Base-by-base conservation (phyloP, 2,329 filamentous ascomycete genomes). In the Diatrype stigma region DNA sequence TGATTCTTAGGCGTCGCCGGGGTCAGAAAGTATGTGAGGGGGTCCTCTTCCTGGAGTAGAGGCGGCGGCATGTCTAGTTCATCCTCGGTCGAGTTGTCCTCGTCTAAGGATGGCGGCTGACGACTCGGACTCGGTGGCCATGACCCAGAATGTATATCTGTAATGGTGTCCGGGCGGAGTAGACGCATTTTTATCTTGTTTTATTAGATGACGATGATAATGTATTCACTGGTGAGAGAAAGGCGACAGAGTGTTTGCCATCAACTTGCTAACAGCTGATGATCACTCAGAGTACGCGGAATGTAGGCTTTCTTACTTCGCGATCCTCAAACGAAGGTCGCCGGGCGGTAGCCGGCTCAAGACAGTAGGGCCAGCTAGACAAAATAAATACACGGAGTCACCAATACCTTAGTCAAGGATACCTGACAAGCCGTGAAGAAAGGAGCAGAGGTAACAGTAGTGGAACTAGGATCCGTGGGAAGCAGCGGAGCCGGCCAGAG, bases 1-100 rank as follows among this genome's bases (percentile, higher is more conserved):
- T 74, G n/a, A n/a, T n/a, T 60, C 11, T 68, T 67, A 1, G 75
- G 70, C 0, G 73, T 68, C 1, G 79, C 76, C 1, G 66, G 64
- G 2, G 78, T 80, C 40, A 82, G 71, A 56, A 82, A 83, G 62
- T 79, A 81, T 45, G 72, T 76, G 47, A 82, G 70, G 16, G 80
- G 79, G 10, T 30, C 26, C 55, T 81, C 75, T 44, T 79, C 72
- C 54, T 79, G 74, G 48, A 78, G 75, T 51, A 60, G 60, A 2
- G 67, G 59, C 28, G 67, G 59, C 28, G 66, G 58, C 40, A 70
- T 65, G 19, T 67, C 50, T 49, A 68, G 66, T 22, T 76, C 70
- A 37, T 78, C 73, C 48, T 77, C 70, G 19, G 73, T 70, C 21
- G 73, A 72, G 42, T 48, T 68, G 54, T 71, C 68, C 50, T 71